These are phyloP conservation scores for Phytophthora palmivora DNA, from an alignment of 352 stramenopile genomes.

Conservation along the genomic window DNA sequence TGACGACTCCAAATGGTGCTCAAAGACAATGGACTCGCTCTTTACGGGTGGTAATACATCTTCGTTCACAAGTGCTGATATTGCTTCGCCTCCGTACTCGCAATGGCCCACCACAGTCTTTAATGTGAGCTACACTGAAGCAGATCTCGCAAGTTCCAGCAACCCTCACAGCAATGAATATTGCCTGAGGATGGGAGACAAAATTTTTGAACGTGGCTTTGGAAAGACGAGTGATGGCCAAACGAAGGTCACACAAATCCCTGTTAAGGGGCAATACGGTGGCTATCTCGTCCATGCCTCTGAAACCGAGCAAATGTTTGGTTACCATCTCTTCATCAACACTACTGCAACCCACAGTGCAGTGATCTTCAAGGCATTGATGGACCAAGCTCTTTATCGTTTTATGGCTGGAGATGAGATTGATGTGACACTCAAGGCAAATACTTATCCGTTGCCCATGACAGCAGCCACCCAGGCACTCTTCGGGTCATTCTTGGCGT, in stretches of 20 bases:
- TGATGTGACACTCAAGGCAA: conserved; percentile 51
- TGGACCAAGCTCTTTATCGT: conserved; percentile 61
- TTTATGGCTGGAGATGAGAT: conserved; percentile 48
- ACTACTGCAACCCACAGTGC: conserved; percentile 50
- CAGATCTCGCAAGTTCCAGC: conserved; percentile 27
- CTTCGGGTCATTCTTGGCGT: conserved; percentile 59
- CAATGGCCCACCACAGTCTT: conserved; percentile 42
- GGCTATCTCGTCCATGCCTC: conserved; percentile 47
- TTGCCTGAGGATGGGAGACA: conserved; percentile 45
- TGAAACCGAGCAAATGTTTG: conserved; percentile 39
- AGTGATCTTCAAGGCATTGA: conserved; percentile 59
- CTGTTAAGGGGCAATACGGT: conserved; percentile 45
- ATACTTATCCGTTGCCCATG: conserved; percentile 57
- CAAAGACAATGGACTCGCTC: conserved; percentile 40
- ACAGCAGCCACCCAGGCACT: conserved; percentile 49
- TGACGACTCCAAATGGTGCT: conserved; percentile 62
- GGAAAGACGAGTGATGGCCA: conserved; percentile 64
- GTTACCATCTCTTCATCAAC: conserved; percentile 66
- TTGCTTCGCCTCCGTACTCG: conserved; percentile 45
- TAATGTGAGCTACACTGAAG: conserved; percentile 36
- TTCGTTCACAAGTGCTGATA: conserved; percentile 38
- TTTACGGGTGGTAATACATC: conserved; percentile 40
- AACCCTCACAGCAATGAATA: conserved; percentile 38
- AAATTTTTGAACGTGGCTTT: conserved; percentile 45
- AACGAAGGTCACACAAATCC: conserved; percentile 64